A percentile compares a stretch with the other conserved stretches of the same genome.
Conservation (phyloP, 352 stramenopile species). For the Phytophthora niederhauseri region DNA sequence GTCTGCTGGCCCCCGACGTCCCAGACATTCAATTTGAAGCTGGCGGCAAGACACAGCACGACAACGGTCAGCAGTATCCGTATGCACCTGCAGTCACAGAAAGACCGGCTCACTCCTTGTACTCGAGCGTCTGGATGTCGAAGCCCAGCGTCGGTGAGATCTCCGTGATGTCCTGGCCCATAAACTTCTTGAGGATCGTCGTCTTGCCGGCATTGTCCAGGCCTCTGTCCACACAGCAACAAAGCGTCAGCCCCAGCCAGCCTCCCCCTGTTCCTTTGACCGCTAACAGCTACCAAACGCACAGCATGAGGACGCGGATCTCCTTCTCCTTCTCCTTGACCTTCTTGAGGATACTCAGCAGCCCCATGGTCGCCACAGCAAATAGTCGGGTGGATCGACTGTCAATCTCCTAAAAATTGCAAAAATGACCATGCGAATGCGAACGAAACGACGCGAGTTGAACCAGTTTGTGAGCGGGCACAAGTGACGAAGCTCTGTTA, state of each 20-base stretch:
- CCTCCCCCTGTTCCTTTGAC: background rate
- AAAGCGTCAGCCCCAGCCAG: conserved; percentile 12
- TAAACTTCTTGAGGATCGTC: conserved; percentile 98
- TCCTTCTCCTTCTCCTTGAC: conserved; percentile 99
- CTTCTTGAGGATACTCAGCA: conserved; percentile 96
- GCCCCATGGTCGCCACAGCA: conserved; percentile 65
- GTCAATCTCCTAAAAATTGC: background rate
- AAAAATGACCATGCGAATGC: conserved; percentile 17
- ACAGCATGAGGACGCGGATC: conserved; percentile 98
- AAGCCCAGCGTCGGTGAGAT: conserved; percentile 99
- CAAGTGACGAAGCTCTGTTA: background rate
- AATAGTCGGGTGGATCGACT: background rate
- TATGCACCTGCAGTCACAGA: background rate
- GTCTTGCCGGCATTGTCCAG: conserved; percentile 99
- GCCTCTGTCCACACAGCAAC: conserved; percentile 60
- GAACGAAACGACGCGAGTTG: conserved; percentile 26
- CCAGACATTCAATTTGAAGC: conserved; percentile 98
- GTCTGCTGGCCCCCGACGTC: conserved; percentile 99
- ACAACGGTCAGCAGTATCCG: background rate
- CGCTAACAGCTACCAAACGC: conserved; percentile 17
- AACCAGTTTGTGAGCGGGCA: background rate
- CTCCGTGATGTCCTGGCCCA: conserved; percentile 96
- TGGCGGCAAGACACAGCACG: conserved; percentile 38
- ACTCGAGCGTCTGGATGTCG: conserved; percentile 99
- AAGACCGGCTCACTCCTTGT: conserved; percentile 74